Evolutionary conservation across 192 early-diverging fungal species (phyloP).

Genomic region (Glomus cerebriforme): DNA sequence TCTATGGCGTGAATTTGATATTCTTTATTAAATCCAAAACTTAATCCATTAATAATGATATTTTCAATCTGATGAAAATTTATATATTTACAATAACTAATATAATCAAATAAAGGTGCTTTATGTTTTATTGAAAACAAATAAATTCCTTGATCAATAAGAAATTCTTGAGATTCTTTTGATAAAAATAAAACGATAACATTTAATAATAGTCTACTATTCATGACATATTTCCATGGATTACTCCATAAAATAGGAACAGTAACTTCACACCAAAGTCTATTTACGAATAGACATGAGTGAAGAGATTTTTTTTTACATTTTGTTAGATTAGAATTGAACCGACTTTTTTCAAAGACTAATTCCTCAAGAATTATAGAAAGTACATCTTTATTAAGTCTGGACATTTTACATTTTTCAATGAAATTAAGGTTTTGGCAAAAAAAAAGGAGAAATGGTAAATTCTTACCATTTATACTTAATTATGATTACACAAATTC

Average conservation of each 20-base stretch:
- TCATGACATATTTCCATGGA: neutral
- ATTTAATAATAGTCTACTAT: no score
- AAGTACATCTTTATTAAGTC: neutral
- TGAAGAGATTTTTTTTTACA: neutral
- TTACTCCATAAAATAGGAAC: neutral
- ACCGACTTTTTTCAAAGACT: neutral
- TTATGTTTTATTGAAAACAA: neutral
- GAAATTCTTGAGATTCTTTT: neutral
- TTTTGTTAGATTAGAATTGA: no score
- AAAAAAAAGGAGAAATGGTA: no score
- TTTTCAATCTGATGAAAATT: neutral
- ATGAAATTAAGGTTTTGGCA: no score
- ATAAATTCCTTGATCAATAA: neutral
- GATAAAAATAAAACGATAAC: no score
- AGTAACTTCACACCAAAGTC: neutral
- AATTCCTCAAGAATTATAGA: neutral
- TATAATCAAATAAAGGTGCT: neutral
- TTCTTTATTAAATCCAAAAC: neutral
- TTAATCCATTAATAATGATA: neutral
- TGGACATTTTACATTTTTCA: no score
- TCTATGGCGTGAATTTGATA: neutral
- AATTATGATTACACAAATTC: no score
- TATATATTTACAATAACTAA: neutral
- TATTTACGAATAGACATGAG: neutral
- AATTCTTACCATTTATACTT: no score